phyloP scores from a whole-genome alignment of 2,329 filamentous ascomycete genomes.

The Sporothrix pseudoabietina region DNA sequence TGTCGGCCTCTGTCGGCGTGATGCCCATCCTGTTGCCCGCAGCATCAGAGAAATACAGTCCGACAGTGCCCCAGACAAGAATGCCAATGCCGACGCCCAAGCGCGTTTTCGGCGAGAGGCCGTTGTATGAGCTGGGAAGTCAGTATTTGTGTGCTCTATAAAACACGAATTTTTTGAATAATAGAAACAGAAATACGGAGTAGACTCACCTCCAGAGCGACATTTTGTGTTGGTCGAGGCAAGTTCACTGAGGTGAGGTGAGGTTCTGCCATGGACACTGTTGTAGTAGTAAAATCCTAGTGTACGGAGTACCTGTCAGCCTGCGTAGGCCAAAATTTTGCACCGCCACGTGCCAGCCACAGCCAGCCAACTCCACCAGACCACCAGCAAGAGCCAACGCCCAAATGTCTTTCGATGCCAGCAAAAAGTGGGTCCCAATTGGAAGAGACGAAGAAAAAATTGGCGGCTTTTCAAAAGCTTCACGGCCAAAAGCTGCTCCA shows the following conservation, averaged over 20 bases:
- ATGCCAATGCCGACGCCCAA: conserved; percentile 71
- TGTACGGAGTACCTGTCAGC: background rate
- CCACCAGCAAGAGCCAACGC: background rate
- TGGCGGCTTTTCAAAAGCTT: conserved; percentile 24
- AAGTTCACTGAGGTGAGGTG: background rate
- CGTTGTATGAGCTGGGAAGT: conserved; percentile 64
- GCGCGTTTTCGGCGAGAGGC: conserved; percentile 70
- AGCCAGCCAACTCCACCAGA: background rate
- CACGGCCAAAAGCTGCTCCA: background rate
- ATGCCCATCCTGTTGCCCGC: conserved; percentile 74
- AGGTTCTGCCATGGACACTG: background rate
- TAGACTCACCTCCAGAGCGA: conserved; percentile 38
- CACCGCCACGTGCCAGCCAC: conserved; percentile 29
- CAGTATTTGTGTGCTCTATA: background rate
- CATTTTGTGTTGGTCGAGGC: conserved; percentile 34
- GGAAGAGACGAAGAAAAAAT: conserved; percentile 25
- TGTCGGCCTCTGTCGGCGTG: conserved; percentile 72
- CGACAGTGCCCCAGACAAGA: conserved; percentile 73
- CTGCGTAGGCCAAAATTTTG: conserved; percentile 9
- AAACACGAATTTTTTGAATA: background rate
- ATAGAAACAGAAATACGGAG: conserved; percentile 1
- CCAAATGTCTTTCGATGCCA: background rate
- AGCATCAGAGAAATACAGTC: conserved; percentile 71
- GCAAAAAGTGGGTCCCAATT: conserved; percentile 1
- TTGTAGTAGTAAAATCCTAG: conserved; percentile 4